Conservation (phyloP, 768 basidiomycete genomes). For the Leccinum barrowsii region DNA sequence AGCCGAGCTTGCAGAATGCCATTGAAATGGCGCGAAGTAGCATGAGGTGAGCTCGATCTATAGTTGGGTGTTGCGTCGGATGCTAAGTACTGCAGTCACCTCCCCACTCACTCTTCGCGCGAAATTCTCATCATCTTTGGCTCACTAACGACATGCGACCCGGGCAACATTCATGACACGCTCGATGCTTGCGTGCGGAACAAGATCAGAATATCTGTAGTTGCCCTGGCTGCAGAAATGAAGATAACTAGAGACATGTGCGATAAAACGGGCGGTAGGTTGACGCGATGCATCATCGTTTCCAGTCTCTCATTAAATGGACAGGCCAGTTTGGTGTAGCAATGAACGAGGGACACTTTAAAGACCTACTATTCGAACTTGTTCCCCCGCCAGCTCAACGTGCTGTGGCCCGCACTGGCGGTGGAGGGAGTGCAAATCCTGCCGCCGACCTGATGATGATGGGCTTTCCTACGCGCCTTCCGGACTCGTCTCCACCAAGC, state of each 20-base stretch:
- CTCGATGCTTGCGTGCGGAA: slow-evolving; percentile 79
- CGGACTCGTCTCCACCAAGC: slow-evolving; percentile 75
- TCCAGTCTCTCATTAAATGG: slow-evolving; percentile 15
- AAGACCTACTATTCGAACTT: slow-evolving; percentile 91
- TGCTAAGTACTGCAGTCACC: slow-evolving; percentile 56
- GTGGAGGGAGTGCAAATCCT: slow-evolving; percentile 48
- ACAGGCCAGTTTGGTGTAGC: slow-evolving; percentile 92
- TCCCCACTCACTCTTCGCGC: slow-evolving; percentile 95
- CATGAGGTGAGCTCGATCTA: slow-evolving; percentile 64
- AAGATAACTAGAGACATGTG: slow-evolving; percentile 93
- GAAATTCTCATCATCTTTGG: slow-evolving; percentile 95
- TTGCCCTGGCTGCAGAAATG: slow-evolving; percentile 96
- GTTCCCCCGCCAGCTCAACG: slow-evolving; percentile 91
- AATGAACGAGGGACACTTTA: slow-evolving; percentile 95
- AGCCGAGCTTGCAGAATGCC: slow-evolving; percentile 94
- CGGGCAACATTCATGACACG: slow-evolving; percentile 93
- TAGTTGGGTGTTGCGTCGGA: not conserved
- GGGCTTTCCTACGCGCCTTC: slow-evolving; percentile 94
- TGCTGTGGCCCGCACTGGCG: slow-evolving; percentile 44
- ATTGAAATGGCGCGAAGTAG: slow-evolving; percentile 94
- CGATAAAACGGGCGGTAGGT: slow-evolving; percentile 83
- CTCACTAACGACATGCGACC: slow-evolving; percentile 94
- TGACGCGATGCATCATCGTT: not conserved
- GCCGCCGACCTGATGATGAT: slow-evolving; percentile 97
- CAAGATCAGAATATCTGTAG: slow-evolving; percentile 87